Conservation (phyloP, 2,329 filamentous ascomycete genomes). For the Truncatella angustata region DNA sequence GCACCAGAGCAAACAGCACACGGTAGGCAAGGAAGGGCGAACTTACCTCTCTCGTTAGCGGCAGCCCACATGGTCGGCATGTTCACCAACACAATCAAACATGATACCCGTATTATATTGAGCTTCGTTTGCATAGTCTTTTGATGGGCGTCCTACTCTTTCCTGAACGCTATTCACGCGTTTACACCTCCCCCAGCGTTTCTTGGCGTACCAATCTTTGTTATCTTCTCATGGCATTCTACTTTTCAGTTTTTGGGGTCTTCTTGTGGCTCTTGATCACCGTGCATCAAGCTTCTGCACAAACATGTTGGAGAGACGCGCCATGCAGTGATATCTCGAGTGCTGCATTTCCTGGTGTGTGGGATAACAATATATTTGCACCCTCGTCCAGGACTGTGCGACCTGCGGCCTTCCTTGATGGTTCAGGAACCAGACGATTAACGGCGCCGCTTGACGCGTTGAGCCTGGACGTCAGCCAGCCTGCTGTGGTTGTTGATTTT, state of each 20-base stretch:
- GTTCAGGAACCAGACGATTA: conserved; percentile 14
- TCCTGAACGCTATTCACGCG: too few species aligned
- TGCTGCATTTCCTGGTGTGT: conserved; percentile 53
- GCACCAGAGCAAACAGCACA: too few species aligned
- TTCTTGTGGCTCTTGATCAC: neutral
- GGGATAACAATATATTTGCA: conserved; percentile 58
- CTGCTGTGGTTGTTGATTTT: conserved; percentile 24
- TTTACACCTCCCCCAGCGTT: too few species aligned
- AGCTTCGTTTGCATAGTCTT: too few species aligned
- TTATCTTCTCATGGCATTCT: neutral
- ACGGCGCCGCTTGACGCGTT: conserved; percentile 12
- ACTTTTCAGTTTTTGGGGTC: neutral
- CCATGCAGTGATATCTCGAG: conserved; percentile 47
- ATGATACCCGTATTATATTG: too few species aligned
- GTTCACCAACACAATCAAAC: too few species aligned
- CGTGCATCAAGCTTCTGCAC: conserved; percentile 11
- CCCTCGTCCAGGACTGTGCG: conserved; percentile 48
- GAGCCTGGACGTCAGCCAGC: conserved; percentile 13
- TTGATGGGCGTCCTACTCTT: neutral
- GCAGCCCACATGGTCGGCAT: too few species aligned
- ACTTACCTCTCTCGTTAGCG: too few species aligned
- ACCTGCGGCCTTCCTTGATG: conserved; percentile 40
- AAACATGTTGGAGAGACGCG: conserved; percentile 54
- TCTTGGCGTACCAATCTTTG: neutral
- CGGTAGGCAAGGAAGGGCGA: too few species aligned